Evolutionary conservation across 148 eudicot genomes (phyloP).

Genomic region (Euryodendron excelsum): DNA sequence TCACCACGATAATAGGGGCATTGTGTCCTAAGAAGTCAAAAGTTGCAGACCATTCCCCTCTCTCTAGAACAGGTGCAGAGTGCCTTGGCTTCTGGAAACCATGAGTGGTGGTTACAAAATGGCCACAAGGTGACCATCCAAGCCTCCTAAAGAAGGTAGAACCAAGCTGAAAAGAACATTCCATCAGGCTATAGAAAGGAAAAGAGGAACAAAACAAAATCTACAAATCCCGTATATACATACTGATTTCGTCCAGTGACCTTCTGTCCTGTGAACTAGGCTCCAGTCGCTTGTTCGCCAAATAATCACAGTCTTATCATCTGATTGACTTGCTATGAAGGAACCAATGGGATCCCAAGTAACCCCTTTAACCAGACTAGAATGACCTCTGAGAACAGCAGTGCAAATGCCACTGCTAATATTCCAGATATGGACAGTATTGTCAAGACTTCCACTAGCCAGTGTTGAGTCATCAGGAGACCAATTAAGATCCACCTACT

Average conservation of each 20-base stretch:
- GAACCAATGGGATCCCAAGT: slow-evolving; percentile 99
- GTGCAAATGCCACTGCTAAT: slow-evolving; percentile 90
- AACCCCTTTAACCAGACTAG: slow-evolving; percentile 97
- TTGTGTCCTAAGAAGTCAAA: slow-evolving; percentile 98
- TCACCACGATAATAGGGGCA: slow-evolving; percentile 93
- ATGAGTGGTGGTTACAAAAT: slow-evolving; percentile 94
- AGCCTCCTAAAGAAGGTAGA: slow-evolving; percentile 98
- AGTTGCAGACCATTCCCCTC: slow-evolving; percentile 99
- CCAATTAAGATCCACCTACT: slow-evolving; percentile 99
- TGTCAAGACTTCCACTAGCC: slow-evolving; percentile 96
- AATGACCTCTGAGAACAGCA: slow-evolving; percentile 95
- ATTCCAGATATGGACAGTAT: slow-evolving; percentile 92
- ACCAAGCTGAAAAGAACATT: slow-evolving; percentile 69
- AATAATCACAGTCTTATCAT: slow-evolving; percentile 94
- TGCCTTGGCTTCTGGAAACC: slow-evolving; percentile 98
- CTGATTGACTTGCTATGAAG: slow-evolving; percentile 96
- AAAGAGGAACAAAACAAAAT: slow-evolving; percentile 5
- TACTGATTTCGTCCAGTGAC: slow-evolving; percentile 99
- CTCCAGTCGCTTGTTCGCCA: slow-evolving; percentile 99
- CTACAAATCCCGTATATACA: slow-evolving; percentile 18
- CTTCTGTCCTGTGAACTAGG: slow-evolving; percentile 95
- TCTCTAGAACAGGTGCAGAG: slow-evolving; percentile 96
- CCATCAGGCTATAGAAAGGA: slow-evolving; percentile 11
- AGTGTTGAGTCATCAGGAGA: slow-evolving; percentile 91
- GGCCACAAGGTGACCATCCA: slow-evolving; percentile 99